Evolutionary conservation across 2,329 filamentous ascomycete species (phyloP), one percentile per base, ranked within the genome.

Genomic region (Ophiostoma australiae): DNA sequence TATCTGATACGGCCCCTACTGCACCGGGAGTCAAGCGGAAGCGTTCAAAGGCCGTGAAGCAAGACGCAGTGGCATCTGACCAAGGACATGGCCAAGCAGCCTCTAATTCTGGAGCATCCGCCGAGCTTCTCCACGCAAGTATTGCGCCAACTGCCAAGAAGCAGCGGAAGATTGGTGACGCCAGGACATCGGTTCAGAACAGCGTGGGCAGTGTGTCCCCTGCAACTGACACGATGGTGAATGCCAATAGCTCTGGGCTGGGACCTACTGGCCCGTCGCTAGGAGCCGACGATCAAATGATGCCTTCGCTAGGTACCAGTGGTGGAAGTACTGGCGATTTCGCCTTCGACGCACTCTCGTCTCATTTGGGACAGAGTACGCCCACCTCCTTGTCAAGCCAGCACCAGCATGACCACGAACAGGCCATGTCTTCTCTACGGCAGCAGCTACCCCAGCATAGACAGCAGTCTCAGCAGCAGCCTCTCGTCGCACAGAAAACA

Each of bases 131-230:
- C 10, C 63, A 66, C 15, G 10, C 63, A 23, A 13, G 63, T 23
- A 13, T 39, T 17, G 71, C 75, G 17, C 72, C 75, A 48, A 72
- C 75, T 1, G 79, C 80, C 15, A 83, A 82, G 72, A 77, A 80
- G 39, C 79, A 80, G 70, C 76, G 80, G 15, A 82, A 81, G 70
- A 76, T 76, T 23, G 80, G 78, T 67, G 78, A 78, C 17, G 63
- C 77, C 10, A 70, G 20, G 75, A 73, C 69, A 17, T 72, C 41
- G 67, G 72, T 72, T 70, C 78, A 66, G 72, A 75, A 61, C 74
- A 72, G 67, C 71, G 69, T n/a, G 70, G 63, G 71, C 61, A 70
- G 44, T 20, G 67, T 70, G 2, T 72, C 73, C 20, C 68, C 73
- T 20, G 41, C 61, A 1, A 67, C 71, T 10, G 67, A 70, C 4